phyloP scores from a whole-genome alignment of 805 yeast genomes.

The Grigorovia transvaalensis region DNA sequence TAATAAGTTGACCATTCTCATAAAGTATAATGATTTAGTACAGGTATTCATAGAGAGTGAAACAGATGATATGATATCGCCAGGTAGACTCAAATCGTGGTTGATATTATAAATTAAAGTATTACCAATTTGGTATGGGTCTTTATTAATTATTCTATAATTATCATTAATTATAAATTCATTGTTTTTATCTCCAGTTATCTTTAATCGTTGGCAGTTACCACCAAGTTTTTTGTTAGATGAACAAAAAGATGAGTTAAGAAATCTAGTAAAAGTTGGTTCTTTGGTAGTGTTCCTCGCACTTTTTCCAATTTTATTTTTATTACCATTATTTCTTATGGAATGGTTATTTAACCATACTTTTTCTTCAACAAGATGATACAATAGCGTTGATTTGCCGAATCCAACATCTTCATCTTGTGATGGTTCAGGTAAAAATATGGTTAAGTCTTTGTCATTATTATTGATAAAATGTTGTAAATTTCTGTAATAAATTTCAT shows the following conservation, averaged over 20 bases:
- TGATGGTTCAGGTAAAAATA: slow-evolving; percentile 42
- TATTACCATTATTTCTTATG: not conserved
- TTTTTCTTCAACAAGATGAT: slow-evolving; percentile 43
- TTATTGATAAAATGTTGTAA: slow-evolving; percentile 40
- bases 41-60: slow-evolving; percentile 49
- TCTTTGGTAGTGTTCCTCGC: not conserved
- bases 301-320: not conserved
- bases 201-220: slow-evolving; percentile 52
- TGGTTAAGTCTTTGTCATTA: slow-evolving; percentile 32
- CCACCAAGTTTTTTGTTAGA: slow-evolving; percentile 44
- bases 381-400: slow-evolving; percentile 36
- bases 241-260: slow-evolving; percentile 43
- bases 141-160: slow-evolving; percentile 32
- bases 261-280: slow-evolving; percentile 25
- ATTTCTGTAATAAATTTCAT: slow-evolving; percentile 56
- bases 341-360: slow-evolving; percentile 15
- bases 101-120: slow-evolving; percentile 57
- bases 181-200: slow-evolving; percentile 10
- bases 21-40: slow-evolving; percentile 49
- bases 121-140: slow-evolving; percentile 45
- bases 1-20: slow-evolving; percentile 43
- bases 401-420: slow-evolving; percentile 27
- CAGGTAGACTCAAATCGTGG: slow-evolving; percentile 53
- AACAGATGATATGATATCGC: slow-evolving; percentile 51
- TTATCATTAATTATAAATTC: slow-evolving; percentile 45